Conservation (phyloP, 805 yeast species). For the Kazachstania martiniae region DNA sequence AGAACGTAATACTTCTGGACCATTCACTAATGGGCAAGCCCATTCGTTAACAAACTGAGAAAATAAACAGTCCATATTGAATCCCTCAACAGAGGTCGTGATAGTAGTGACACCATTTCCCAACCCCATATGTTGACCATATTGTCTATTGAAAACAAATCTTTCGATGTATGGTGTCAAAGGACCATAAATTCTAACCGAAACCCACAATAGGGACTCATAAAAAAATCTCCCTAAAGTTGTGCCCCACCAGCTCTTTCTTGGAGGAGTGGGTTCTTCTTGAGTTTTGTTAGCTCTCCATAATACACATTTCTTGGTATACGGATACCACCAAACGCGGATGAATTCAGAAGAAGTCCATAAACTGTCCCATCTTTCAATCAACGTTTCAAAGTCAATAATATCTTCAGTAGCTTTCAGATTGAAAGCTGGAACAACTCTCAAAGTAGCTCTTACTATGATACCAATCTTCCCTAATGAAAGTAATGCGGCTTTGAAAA, state of each 20-base stretch:
- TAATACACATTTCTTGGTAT: constrained; percentile 69
- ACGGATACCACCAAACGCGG: constrained; percentile 97
- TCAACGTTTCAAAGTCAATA: constrained; percentile 60
- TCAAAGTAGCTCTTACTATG: constrained; percentile 72
- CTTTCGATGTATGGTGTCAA: constrained; percentile 78
- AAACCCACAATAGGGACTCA: constrained; percentile 66
- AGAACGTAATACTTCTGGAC: constrained; percentile 59
- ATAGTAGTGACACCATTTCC: constrained; percentile 55
- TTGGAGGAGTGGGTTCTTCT: constrained; percentile 51
- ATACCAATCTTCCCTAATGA: constrained; percentile 90
- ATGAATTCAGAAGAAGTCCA: constrained; percentile 90
- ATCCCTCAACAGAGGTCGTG: constrained; percentile 72
- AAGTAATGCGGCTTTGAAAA: constrained; percentile 73
- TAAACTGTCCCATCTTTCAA: constrained; percentile 61
- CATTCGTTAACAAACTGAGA: constrained; percentile 93
- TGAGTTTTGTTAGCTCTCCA: constrained; percentile 83
- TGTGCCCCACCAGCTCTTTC: constrained; percentile 81
- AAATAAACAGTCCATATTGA: constrained; percentile 92
- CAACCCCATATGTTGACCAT: constrained; percentile 60
- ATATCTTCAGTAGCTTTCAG: constrained; percentile 75
- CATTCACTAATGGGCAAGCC: constrained; percentile 83
- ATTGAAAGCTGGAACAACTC: constrained; percentile 77
- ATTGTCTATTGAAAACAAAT: constrained; percentile 78
- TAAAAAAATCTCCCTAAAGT: constrained; percentile 67
- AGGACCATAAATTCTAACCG: constrained; percentile 62